A percentile compares a stretch with the other conserved stretches of the same genome.
These are phyloP conservation scores for Pseudogymnoascus sp. DNA, from an alignment of 2,329 filamentous ascomycete genomes.

Conservation along the genomic window DNA sequence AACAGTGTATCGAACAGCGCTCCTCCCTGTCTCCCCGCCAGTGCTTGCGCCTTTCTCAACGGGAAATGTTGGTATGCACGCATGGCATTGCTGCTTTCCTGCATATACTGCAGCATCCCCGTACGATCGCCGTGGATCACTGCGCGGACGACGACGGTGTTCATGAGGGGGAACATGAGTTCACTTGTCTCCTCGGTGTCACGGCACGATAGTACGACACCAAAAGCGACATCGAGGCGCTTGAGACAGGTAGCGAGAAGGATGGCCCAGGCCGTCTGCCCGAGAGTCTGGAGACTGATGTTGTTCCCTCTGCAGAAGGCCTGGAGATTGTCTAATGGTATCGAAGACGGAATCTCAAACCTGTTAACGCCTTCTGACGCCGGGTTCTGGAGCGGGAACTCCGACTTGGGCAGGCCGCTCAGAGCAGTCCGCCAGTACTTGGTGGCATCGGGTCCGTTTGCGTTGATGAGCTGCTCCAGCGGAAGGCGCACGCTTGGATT, in stretches of 20 bases:
- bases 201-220: conserved; percentile 77
- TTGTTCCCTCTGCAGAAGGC: conserved; percentile 58
- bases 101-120: conserved; percentile 65
- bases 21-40: conserved; percentile 33
- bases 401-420: conserved; percentile 38
- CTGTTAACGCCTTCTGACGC: conserved; percentile 29
- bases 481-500: conserved; percentile 46
- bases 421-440: conserved; percentile 69
- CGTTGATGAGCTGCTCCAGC: conserved; percentile 39
- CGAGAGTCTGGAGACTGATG: conserved; percentile 69
- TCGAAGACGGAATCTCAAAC: conserved; percentile 38
- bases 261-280: conserved; percentile 69
- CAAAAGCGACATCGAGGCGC: conserved; percentile 71
- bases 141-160: conserved; percentile 69
- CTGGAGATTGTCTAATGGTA: conserved; percentile 38
- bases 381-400: conserved; percentile 32
- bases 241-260: conserved; percentile 56
- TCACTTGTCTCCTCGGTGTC: conserved; percentile 61
- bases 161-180: conserved; percentile 84
- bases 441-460: conserved; percentile 37
- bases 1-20: conserved; percentile 57
- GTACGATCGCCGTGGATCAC: conserved; percentile 61
- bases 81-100: conserved; percentile 59
- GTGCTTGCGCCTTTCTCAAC: conserved; percentile 58
- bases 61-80: conserved; percentile 71